phyloP scores from a whole-genome alignment of 108 stramenopile genomes.

The Cyclotella distinguenda region DNA sequence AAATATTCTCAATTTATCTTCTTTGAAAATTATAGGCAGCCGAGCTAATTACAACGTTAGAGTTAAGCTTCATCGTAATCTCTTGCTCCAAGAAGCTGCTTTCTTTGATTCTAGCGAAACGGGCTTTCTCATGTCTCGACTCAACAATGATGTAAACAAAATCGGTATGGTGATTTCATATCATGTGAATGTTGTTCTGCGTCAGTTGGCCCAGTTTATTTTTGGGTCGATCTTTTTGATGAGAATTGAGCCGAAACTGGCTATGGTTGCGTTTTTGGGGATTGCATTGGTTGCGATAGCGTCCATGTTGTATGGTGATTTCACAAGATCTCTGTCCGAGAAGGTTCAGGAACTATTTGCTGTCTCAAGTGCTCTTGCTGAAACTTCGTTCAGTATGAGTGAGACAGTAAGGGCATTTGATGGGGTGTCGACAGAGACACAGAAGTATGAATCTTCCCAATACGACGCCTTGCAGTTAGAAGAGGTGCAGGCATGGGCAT shows the following conservation, averaged over 20 bases:
- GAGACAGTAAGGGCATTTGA: conserved; percentile 84
- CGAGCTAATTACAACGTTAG: conserved; percentile 85
- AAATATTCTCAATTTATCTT: too few relatives aligned
- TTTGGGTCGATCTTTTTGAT: conserved; percentile 73
- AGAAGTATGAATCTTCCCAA: conserved; percentile 75
- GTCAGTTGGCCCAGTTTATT: conserved; percentile 77
- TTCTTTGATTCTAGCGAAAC: conserved; percentile 84
- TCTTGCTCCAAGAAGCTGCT: conserved; percentile 86
- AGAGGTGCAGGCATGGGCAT: conserved; percentile 87
- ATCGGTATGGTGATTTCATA: conserved; percentile 83
- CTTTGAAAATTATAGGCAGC: conserved; percentile 53
- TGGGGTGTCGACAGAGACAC: conserved; percentile 60
- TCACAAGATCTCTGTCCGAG: conserved; percentile 67
- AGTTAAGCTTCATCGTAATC: conserved; percentile 80
- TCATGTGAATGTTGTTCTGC: conserved; percentile 82
- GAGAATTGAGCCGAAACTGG: conserved; percentile 62
- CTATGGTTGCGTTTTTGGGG: conserved; percentile 67
- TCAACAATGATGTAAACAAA: conserved; percentile 89
- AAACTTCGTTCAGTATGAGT: conserved; percentile 84
- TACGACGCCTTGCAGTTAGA: conserved; percentile 72
- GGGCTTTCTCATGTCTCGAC: conserved; percentile 75
- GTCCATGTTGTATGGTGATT: conserved; percentile 73
- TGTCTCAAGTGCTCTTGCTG: conserved; percentile 77
- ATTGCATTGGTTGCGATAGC: conserved; percentile 66
- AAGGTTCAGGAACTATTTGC: conserved; percentile 79